Conservation (phyloP, 768 basidiomycete genomes). For the Ramaria sp. region DNA sequence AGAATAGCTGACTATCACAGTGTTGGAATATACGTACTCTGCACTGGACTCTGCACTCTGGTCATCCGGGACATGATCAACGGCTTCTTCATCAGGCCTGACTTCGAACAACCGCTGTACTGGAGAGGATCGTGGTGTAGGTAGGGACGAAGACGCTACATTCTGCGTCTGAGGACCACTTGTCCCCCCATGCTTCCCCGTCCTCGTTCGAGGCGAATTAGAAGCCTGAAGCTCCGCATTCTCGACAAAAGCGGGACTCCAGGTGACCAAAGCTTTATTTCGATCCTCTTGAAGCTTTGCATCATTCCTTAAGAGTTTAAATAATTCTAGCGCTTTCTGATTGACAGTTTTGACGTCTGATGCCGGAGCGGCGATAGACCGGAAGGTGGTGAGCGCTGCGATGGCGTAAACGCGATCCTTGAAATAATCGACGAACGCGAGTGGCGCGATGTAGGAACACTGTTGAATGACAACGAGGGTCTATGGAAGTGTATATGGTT, state of each 20-base stretch:
- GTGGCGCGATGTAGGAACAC: background rate
- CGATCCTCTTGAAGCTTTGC: background rate
- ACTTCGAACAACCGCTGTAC: background rate
- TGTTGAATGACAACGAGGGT: constrained; percentile 4
- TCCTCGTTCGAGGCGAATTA: background rate
- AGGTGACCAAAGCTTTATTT: background rate
- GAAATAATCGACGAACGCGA: background rate
- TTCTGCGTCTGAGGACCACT: background rate
- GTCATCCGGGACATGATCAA: background rate
- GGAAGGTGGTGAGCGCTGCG: background rate
- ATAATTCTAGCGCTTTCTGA: background rate
- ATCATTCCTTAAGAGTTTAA: background rate
- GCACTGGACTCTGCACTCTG: background rate
- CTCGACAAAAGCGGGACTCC: background rate
- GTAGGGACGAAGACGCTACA: background rate
- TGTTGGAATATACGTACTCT: background rate
- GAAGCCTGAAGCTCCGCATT: background rate
- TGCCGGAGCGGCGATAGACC: background rate
- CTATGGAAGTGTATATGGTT: background rate
- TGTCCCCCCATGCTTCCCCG: too few species aligned
- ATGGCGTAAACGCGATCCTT: constrained; percentile 1
- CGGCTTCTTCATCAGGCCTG: background rate
- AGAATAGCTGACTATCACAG: background rate
- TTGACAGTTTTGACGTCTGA: background rate
- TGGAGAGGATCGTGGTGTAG: background rate